A percentile compares a stretch with the other conserved stretches of the same genome.
These are phyloP conservation scores for Fusarium vanettenii DNA, from an alignment of 2,329 filamentous ascomycete genomes.

Conservation along the genomic window DNA sequence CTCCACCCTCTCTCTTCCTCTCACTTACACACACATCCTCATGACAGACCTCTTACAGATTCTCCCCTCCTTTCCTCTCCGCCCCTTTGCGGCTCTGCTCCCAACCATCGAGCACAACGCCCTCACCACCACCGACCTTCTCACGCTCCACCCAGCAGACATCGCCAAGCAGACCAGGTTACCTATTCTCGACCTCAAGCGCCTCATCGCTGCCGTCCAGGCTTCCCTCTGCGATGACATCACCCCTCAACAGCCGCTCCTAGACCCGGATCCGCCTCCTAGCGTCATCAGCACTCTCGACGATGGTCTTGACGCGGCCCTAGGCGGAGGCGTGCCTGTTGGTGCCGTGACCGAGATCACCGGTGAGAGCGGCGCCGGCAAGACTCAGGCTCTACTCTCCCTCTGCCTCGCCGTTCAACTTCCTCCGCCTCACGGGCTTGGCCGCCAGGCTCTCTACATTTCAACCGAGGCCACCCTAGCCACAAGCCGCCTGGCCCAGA, in stretches of 20 bases:
- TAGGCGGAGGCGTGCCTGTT: constrained; percentile 83
- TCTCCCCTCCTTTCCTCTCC: constrained; percentile 81
- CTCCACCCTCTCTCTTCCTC: constrained; percentile 12
- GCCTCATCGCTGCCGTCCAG: constrained; percentile 75
- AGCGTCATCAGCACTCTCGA: constrained; percentile 82
- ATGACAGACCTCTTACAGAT: constrained; percentile 91
- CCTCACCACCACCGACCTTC: constrained; percentile 84
- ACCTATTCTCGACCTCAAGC: constrained; percentile 82
- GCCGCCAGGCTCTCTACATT: constrained; percentile 86
- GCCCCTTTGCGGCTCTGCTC: constrained; percentile 78
- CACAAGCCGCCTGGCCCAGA: constrained; percentile 83
- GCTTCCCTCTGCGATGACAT: constrained; percentile 74
- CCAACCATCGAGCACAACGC: constrained; percentile 82
- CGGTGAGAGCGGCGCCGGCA: constrained; percentile 93
- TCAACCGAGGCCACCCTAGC: constrained; percentile 90
- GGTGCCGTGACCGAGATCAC: constrained; percentile 90
- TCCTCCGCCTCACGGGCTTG: constrained; percentile 76
- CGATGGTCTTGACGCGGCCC: constrained; percentile 71
- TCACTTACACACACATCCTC: constrained; percentile 28
- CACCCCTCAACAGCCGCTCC: constrained; percentile 43
- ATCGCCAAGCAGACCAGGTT: constrained; percentile 88
- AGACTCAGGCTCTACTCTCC: constrained; percentile 91
- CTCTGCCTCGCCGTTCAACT: constrained; percentile 89
- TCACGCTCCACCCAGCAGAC: constrained; percentile 84
- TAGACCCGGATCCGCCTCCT: constrained; percentile 2